A percentile compares a stretch with the other conserved stretches of the same genome.
These are phyloP conservation scores for Mercurialis annua DNA, from an alignment of 345 rosid genomes.

Conservation along the genomic window DNA sequence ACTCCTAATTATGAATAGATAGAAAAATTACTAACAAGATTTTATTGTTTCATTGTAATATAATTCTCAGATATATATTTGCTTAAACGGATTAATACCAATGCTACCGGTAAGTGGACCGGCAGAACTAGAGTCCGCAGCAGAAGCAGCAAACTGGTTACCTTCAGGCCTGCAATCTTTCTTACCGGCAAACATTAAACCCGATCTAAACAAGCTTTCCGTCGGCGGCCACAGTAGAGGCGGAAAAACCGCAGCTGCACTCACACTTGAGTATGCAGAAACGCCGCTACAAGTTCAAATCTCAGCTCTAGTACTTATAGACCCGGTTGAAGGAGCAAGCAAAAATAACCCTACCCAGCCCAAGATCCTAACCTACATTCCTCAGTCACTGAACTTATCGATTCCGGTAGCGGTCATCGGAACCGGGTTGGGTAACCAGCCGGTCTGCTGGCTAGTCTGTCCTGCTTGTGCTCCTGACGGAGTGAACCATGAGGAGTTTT, in stretches of 20 bases:
- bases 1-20: no score
- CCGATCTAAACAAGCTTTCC: conserved; percentile 17
- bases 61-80: neutral
- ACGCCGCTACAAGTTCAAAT: neutral
- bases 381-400: conserved; percentile 24
- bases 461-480: conserved; percentile 33
- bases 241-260: conserved; percentile 35
- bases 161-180: conserved; percentile 13
- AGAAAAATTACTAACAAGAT: neutral
- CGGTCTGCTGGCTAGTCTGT: neutral
- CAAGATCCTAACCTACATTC: conserved; percentile 19
- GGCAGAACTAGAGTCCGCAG: conserved; percentile 29
- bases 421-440: conserved; percentile 28
- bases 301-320: conserved; percentile 29
- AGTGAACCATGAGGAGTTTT: conserved; percentile 34
- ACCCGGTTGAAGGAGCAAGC: conserved; percentile 33
- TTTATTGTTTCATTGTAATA: neutral
- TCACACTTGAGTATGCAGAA: conserved; percentile 27
- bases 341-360: conserved; percentile 10
- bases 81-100: neutral
- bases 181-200: conserved; percentile 17
- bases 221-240: conserved; percentile 46
- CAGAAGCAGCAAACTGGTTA: conserved; percentile 32
- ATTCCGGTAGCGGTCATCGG: conserved; percentile 32
- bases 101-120: conserved; percentile 17